Evolutionary conservation across 1,139 yeast genomes (phyloP).

Genomic region (Geotrichum fermentans): DNA sequence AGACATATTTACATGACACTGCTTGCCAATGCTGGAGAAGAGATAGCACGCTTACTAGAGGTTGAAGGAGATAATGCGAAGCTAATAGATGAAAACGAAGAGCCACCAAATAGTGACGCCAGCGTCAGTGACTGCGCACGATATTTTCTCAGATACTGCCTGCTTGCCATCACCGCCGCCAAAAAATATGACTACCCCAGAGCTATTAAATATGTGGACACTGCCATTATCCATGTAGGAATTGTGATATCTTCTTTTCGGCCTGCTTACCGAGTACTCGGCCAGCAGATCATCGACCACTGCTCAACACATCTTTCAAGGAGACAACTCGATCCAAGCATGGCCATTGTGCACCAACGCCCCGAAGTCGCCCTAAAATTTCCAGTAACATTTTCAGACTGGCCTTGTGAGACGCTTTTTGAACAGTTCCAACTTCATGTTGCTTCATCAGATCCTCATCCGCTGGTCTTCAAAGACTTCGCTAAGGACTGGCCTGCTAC

Average conservation of each 20-base stretch:
- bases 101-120: background rate
- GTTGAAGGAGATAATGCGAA: too few relatives aligned
- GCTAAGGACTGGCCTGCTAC: conserved; percentile 30
- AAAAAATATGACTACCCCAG: background rate
- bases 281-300: background rate
- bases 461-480: conserved; percentile 21
- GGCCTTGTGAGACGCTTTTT: conserved; percentile 7
- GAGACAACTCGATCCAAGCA: background rate
- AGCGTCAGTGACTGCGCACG: background rate
- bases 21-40: too few relatives aligned
- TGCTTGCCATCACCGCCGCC: background rate
- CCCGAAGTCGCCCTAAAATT: background rate
- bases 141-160: conserved; percentile 1
- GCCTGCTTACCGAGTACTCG: background rate
- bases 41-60: too few relatives aligned
- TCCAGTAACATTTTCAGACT: background rate
- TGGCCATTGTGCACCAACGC: background rate
- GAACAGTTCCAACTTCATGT: conserved; percentile 17
- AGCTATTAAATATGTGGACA: background rate
- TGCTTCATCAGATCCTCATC: conserved; percentile 15
- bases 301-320: background rate
- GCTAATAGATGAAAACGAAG: background rate
- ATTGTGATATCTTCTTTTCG: background rate
- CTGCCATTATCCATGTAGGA: conserved; percentile 6
- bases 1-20: too few relatives aligned